Base-by-base conservation (phyloP, 2,329 filamentous ascomycete genomes). In the Aspergillus brunneoviolaceus region DNA sequence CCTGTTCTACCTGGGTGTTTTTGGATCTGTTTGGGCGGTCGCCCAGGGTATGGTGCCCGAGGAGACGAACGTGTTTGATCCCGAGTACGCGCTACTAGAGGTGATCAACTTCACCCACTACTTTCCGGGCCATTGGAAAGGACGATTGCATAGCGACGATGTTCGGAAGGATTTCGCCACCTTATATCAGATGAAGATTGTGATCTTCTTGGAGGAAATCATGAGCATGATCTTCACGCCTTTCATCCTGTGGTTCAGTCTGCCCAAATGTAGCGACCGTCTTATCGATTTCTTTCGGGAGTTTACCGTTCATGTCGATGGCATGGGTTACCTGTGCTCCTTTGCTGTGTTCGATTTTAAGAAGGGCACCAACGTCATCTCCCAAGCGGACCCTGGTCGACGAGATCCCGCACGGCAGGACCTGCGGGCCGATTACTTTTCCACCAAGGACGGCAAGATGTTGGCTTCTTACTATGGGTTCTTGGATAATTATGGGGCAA, bases 271-370 rank as follows among this genome's bases (percentile, higher is more conserved):
- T 74, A 94, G 90, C 72, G 94, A 98, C 67, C 91, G 93, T 60
- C 89, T 99, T 64, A 89, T 98, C 60, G 95, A 99, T 77, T 99
- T 99, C 77, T 98, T 99, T 80, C 88, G 95, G 45, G 95, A 99
- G 73, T 97, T 98, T 68, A 98, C 95, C 0, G 88, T 99, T 23
- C 93, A 99, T 68, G 94, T 99, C 16, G 95, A 99, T 71, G 95
- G 95, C 0, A 84, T 99, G 39, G 95, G 95, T 23, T 94, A 97
- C 66, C 92, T 98, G 11, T 99, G 95, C 76, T 97, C 94, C 1
- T 98, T 97, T 77, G 95, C 95, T 3, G 92, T 96, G 39, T 99
- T 99, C 70, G 91, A 97, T 64, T 98, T 98, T 79, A 93, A 96
- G 75, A 94, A 92, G 73, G 90, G 88, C 25, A 82, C 88, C 23